Conservation (phyloP, 768 basidiomycete species). For the Suillus subaureus region DNA sequence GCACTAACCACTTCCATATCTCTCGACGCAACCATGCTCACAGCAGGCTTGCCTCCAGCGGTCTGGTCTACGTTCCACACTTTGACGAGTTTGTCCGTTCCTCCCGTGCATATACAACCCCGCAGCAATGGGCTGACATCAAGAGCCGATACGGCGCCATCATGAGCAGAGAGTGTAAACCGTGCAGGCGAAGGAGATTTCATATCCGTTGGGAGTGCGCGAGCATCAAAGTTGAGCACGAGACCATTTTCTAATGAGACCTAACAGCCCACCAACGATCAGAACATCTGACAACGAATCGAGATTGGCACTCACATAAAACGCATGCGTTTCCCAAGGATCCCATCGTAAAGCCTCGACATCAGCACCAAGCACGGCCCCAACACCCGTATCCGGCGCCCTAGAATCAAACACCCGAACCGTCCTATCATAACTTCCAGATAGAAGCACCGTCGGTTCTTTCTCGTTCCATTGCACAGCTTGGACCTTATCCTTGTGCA, state of each 20-base stretch:
- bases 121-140: conserved; percentile 90
- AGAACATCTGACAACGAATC: neutral
- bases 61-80: conserved; percentile 90
- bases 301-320: conserved; percentile 64
- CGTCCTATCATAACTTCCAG: conserved; percentile 93
- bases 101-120: conserved; percentile 92
- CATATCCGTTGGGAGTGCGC: conserved; percentile 75
- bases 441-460: conserved; percentile 87
- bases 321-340: conserved; percentile 86
- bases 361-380: conserved; percentile 86
- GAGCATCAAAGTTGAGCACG: conserved; percentile 89
- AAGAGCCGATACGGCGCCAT: conserved; percentile 84
- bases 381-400: conserved; percentile 78
- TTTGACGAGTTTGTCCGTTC: conserved; percentile 93
- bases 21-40: conserved; percentile 82
- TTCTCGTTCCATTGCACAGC: conserved; percentile 93
- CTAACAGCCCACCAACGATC: conserved; percentile 40
- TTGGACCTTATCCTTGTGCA: conserved; percentile 94
- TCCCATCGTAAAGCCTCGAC: conserved; percentile 96
- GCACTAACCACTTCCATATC: conserved; percentile 86
- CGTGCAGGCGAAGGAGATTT: conserved; percentile 64
- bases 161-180: conserved; percentile 93
- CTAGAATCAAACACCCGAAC: conserved; percentile 94
- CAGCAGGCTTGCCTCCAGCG: conserved; percentile 62
- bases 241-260: conserved; percentile 95